Conservation (phyloP, 352 stramenopile genomes). For the Phytopythium mirpurense region DNA sequence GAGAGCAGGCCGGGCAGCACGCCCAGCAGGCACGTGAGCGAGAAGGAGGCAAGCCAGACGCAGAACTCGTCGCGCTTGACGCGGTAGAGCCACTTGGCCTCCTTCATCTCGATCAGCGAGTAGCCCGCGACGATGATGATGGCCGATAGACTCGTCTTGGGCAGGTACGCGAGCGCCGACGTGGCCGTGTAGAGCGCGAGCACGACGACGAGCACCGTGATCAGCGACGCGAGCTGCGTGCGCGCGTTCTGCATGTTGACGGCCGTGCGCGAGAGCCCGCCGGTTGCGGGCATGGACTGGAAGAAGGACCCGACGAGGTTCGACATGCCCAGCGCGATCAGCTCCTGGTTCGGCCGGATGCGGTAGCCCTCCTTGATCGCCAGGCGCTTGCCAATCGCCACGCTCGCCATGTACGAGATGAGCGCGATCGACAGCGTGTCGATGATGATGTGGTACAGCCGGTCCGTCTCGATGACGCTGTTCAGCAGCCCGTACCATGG, state of each 20-base stretch:
- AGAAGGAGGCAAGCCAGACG: slow-evolving; percentile 50
- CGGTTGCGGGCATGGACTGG: slow-evolving; percentile 79
- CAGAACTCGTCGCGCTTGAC: slow-evolving; percentile 62
- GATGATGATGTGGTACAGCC: slow-evolving; percentile 54
- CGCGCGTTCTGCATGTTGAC: slow-evolving; percentile 88
- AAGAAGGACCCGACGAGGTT: slow-evolving; percentile 88
- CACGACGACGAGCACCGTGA: slow-evolving; percentile 80
- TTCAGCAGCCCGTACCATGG: slow-evolving; percentile 49
- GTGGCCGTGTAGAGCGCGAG: slow-evolving; percentile 84
- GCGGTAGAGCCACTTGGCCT: slow-evolving; percentile 78
- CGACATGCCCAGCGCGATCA: slow-evolving; percentile 80
- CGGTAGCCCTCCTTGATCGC: slow-evolving; percentile 74
- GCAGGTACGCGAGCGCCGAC: slow-evolving; percentile 74
- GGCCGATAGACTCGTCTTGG: slow-evolving; percentile 73
- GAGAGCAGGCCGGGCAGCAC: slow-evolving; percentile 41
- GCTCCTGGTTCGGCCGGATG: slow-evolving; percentile 73
- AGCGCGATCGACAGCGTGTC: slow-evolving; percentile 73
- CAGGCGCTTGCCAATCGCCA: slow-evolving; percentile 85
- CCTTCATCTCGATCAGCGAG: slow-evolving; percentile 80
- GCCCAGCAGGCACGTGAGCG: slow-evolving; percentile 42
- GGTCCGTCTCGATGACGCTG: slow-evolving; percentile 38
- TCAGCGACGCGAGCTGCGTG: slow-evolving; percentile 77
- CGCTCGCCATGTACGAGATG: slow-evolving; percentile 89
- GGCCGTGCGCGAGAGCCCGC: slow-evolving; percentile 85
- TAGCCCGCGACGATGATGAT: slow-evolving; percentile 90